Conservation (phyloP, 208 protist species). For the Polymyxa betae region DNA sequence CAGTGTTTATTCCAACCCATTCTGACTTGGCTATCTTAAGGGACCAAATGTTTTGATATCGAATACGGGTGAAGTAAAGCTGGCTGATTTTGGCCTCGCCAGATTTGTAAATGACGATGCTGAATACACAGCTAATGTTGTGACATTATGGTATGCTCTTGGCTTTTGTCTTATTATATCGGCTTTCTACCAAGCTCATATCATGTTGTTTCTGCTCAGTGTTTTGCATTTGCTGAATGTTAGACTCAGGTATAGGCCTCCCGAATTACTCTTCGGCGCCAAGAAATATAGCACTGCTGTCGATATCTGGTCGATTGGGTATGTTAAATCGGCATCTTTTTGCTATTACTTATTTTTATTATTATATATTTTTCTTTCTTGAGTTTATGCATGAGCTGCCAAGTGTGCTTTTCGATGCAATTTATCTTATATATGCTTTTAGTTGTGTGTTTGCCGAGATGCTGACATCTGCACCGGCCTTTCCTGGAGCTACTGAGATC, state of each 20-base stretch:
- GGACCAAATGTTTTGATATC: conserved; percentile 77
- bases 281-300: conserved; percentile 71
- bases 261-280: conserved; percentile 77
- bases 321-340: background rate
- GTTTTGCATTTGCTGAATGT: background rate
- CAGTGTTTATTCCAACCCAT: background rate
- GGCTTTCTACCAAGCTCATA: too few relatives aligned
- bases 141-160: conserved; percentile 80
- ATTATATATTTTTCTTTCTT: too few relatives aligned
- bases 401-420: too few relatives aligned
- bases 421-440: background rate
- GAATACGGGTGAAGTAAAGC: conserved; percentile 76
- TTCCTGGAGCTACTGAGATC: conserved; percentile 54
- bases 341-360: background rate
- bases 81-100: conserved; percentile 79
- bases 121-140: conserved; percentile 72
- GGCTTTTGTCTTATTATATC: too few relatives aligned
- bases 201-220: background rate
- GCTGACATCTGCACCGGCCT: background rate
- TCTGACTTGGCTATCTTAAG: background rate
- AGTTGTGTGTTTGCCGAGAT: conserved; percentile 64
- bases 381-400: too few relatives aligned
- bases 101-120: conserved; percentile 52
- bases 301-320: conserved; percentile 80
- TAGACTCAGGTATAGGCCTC: conserved; percentile 67